These are phyloP conservation scores for Lagerstroemia speciosa DNA, from an alignment of 345 rosid genomes.

Conservation along the genomic window DNA sequence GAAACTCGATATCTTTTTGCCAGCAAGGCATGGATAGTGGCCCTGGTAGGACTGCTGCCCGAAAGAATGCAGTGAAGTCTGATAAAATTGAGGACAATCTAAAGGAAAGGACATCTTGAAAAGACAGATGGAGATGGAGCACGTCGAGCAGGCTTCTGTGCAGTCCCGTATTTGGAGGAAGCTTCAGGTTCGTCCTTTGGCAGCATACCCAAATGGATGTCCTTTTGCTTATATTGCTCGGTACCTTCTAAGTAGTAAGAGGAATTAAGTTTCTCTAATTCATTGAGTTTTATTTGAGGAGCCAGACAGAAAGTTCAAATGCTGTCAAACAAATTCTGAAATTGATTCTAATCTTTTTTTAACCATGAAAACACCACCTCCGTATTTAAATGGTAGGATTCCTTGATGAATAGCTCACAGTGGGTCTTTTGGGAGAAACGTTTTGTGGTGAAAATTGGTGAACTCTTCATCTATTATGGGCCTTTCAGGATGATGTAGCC, in stretches of 20 bases:
- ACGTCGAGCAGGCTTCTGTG: slow-evolving; percentile 33
- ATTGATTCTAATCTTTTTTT: too few relatives aligned
- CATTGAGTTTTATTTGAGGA: too few relatives aligned
- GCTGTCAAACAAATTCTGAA: too few relatives aligned
- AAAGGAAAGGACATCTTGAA: slow-evolving; percentile 14
- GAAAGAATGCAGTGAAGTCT: slow-evolving; percentile 9
- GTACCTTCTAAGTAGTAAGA: slow-evolving; percentile 94
- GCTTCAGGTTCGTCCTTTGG: slow-evolving; percentile 77
- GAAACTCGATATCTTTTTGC: slow-evolving; percentile 28
- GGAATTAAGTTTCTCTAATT: too few relatives aligned
- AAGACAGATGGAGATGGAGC: slow-evolving; percentile 17
- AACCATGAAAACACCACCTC: too few relatives aligned
- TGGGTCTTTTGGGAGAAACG: too few relatives aligned
- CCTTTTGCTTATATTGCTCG: slow-evolving; percentile 73
- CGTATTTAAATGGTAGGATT: too few relatives aligned
- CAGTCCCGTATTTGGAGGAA: slow-evolving; percentile 46
- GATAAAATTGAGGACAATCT: slow-evolving; percentile 11
- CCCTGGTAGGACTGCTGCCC: slow-evolving; percentile 22
- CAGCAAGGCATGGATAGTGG: slow-evolving; percentile 53
- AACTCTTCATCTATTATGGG: too few relatives aligned
- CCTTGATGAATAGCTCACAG: too few relatives aligned
- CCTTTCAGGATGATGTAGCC: too few relatives aligned
- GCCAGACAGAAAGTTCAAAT: too few relatives aligned
- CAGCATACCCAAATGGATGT: slow-evolving; percentile 65
- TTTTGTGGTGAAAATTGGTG: too few relatives aligned